Percentiles rank a stretch among this genome's conserved stretches.
These are phyloP conservation scores for Xylaria intraflava DNA, from an alignment of 495 filamentous ascomycete species.

Conservation along the genomic window DNA sequence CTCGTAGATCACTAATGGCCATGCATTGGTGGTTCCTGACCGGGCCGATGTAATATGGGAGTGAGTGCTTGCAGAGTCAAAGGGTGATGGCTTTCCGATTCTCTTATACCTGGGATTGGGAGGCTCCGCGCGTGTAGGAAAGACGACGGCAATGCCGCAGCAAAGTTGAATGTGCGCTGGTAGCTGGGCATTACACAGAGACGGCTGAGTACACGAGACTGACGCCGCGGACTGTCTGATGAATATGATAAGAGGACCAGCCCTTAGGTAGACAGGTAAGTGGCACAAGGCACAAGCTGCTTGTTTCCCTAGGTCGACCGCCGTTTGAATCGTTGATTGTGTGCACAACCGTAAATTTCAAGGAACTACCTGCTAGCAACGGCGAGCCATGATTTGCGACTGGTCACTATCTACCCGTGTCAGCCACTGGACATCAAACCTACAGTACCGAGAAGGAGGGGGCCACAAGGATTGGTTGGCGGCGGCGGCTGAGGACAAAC, in stretches of 20 bases:
- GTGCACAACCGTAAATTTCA: background rate
- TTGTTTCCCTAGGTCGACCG: background rate
- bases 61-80: background rate
- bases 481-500: constrained; percentile 2
- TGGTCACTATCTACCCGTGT: background rate
- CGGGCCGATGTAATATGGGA: constrained; percentile 5
- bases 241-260: background rate
- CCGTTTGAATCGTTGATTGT: background rate
- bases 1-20: constrained; percentile 4
- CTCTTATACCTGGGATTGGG: background rate
- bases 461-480: constrained; percentile 5
- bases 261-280: background rate
- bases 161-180: constrained; percentile 2
- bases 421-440: background rate
- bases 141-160: constrained; percentile 7
- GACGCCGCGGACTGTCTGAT: background rate
- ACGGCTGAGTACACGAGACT: constrained; percentile 12
- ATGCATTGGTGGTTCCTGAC: constrained; percentile 2
- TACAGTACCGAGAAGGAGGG: constrained; percentile 3
- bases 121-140: background rate
- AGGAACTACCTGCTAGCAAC: constrained; percentile 1
- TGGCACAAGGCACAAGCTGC: constrained; percentile 4
- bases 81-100: background rate
- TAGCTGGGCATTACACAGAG: background rate
- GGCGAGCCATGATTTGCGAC: constrained; percentile 4